Percentiles rank a stretch among this genome's conserved stretches.
phyloP scores from a whole-genome alignment of 768 basidiomycete genomes.

The Amanita polypyramis region DNA sequence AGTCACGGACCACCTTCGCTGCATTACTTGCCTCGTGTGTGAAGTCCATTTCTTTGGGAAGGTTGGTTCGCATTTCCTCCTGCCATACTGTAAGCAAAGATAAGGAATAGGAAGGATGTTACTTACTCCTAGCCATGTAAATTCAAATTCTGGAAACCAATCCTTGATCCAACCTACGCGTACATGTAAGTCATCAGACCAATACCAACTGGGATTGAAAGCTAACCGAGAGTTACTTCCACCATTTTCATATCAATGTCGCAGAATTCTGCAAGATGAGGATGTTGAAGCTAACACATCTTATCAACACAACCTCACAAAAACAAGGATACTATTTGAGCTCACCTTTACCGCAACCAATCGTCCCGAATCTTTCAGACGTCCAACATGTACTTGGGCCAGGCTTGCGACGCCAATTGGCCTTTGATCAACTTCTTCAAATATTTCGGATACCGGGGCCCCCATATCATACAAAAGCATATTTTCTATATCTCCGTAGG shows the following conservation, averaged over 20 bases:
- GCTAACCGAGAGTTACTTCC: slow-evolving; percentile 55
- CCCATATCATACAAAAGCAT: slow-evolving; percentile 80
- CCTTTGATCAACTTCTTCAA: slow-evolving; percentile 73
- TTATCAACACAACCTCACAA: neutral
- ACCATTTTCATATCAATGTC: slow-evolving; percentile 87
- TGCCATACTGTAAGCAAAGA: slow-evolving; percentile 34
- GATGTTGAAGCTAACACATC: slow-evolving; percentile 69
- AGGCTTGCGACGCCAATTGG: slow-evolving; percentile 95
- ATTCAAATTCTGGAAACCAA: slow-evolving; percentile 94
- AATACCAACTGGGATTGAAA: neutral
- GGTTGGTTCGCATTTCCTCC: slow-evolving; percentile 89
- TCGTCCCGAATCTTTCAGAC: slow-evolving; percentile 57
- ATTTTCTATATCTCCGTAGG: slow-evolving; percentile 62
- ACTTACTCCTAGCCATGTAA: slow-evolving; percentile 76
- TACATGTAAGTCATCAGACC: slow-evolving; percentile 5
- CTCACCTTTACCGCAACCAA: slow-evolving; percentile 79
- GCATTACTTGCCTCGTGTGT: slow-evolving; percentile 84
- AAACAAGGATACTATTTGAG: neutral
- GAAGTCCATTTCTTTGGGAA: slow-evolving; percentile 95
- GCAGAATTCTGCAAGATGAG: slow-evolving; percentile 86
- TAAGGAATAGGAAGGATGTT: neutral
- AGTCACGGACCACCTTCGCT: slow-evolving; percentile 57
- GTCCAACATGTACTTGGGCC: slow-evolving; percentile 90
- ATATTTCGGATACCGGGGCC: slow-evolving; percentile 56
- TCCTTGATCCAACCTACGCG: slow-evolving; percentile 70